Conservation (phyloP, 1,139 yeast genomes). For the Sporopachydermia cereana region DNA sequence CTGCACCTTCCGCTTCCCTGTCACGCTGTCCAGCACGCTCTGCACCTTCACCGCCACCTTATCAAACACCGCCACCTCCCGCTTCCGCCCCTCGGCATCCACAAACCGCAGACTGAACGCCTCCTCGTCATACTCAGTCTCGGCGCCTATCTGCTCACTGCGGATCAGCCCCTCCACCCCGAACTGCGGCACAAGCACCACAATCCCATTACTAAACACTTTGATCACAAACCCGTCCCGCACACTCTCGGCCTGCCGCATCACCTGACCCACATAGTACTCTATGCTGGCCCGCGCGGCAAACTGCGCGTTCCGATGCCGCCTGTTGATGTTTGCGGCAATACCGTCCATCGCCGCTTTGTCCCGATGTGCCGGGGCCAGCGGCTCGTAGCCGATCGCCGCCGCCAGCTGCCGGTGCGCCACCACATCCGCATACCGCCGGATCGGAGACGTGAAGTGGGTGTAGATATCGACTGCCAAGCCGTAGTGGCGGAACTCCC, state of each 20-base stretch:
- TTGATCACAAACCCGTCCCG: conserved; percentile 91
- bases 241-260: conserved; percentile 56
- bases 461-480: conserved; percentile 95
- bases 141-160: conserved; percentile 58
- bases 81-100: conserved; percentile 30
- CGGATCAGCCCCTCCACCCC: conserved; percentile 93
- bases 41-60: conserved; percentile 73
- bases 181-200: conserved; percentile 90
- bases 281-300: conserved; percentile 98
- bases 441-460: conserved; percentile 96
- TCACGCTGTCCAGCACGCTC: conserved; percentile 71
- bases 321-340: conserved; percentile 79
- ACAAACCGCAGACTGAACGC: conserved; percentile 54
- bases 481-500: conserved; percentile 97
- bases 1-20: conserved; percentile 91
- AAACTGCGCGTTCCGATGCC: conserved; percentile 97
- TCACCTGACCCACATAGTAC: conserved; percentile 94
- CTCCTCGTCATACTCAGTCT: conserved; percentile 66
- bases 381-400: conserved; percentile 84
- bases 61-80: conserved; percentile 67
- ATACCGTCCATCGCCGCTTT: conserved; percentile 82
- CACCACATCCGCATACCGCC: conserved; percentile 95
- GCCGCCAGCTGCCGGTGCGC: conserved; percentile 97
- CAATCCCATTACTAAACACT: conserved; percentile 90
- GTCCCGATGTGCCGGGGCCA: conserved; percentile 77